Evolutionary conservation across 805 yeast genomes (phyloP), one percentile per base, ranked within the genome.

Genomic region (Saccharomycopsis selenospora): DNA sequence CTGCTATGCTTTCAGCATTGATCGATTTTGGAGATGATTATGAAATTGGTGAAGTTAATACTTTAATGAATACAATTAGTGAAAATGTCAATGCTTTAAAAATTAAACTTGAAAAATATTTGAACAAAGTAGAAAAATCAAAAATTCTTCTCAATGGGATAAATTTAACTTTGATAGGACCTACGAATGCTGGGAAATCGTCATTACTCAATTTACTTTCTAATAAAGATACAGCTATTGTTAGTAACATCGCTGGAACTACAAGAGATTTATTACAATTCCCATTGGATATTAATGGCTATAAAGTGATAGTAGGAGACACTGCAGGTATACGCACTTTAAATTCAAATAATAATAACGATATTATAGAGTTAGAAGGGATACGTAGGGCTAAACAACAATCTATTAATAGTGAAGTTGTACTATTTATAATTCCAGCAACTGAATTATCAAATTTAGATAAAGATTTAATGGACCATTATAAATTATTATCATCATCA

Each of bases 181-280:
- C 95, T 4, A 96, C 99, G 1, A 93, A 93, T 63, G 96, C 96
- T 1, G 99, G 99, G 0, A 93, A 93, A 61, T 89, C 96, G 2
- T 86, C 96, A 1, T 65, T 93, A 8, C 64, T 93, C 45, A 93
- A 93, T 59, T 59, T 66, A n/a, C 63, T 93, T 5, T 87, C 90
- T 0, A 73, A 80, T 50, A 77, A 84, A 20, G 95, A 89, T 20
- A 84, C 88, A 14, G 95, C 96, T 0, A 88, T 93, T 33, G 98
- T 93, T 1, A 87, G 96, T 60, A 80, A 80, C 33, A 76, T 85
- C 3, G 95, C 95, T 1, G 99, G 99, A 0, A 93, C 99, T 0
- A 93, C 99, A 0, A 72, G 99, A 58, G 99, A 93, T 59, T 68
- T 86, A 0, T 75, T 93, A 22, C 95, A 89, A 55, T 77, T 88